phyloP scores from a whole-genome alignment of 305 asterid genomes.

The Petunia hybrid region DNA sequence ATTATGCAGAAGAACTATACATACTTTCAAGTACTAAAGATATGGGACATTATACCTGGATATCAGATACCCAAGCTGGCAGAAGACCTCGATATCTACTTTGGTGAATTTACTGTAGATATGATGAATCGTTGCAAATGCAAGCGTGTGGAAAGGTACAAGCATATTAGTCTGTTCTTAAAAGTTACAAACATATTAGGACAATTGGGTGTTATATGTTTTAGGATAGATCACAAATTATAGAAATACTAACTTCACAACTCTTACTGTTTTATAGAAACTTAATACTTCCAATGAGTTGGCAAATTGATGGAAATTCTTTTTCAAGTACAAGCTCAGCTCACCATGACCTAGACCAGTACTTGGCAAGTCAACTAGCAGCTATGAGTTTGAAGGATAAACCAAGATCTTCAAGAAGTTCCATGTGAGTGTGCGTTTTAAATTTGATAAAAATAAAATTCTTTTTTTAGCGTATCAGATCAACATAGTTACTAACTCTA shows the following conservation, averaged over 20 bases:
- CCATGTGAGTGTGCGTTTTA: neutral
- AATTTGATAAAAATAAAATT: no score
- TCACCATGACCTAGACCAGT: neutral
- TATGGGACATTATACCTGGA: slow-evolving; percentile 23
- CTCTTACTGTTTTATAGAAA: slow-evolving; percentile 36
- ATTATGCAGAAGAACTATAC: neutral
- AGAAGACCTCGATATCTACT: neutral
- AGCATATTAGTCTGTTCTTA: neutral
- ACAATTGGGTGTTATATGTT: no score
- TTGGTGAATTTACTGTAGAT: neutral
- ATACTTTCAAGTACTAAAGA: slow-evolving; percentile 14
- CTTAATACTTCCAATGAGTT: slow-evolving; percentile 42
- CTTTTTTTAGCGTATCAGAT: no score
- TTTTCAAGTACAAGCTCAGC: neutral
- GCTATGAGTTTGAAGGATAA: neutral
- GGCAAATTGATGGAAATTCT: slow-evolving; percentile 35
- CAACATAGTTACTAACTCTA: no score
- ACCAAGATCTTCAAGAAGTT: neutral
- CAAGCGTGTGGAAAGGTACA: slow-evolving; percentile 11
- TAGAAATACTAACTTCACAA: neutral
- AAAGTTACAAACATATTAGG: neutral
- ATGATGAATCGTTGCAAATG: slow-evolving; percentile 14
- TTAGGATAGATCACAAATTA: neutral
- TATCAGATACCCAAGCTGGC: slow-evolving; percentile 9
- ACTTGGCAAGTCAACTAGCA: slow-evolving; percentile 29